These are phyloP conservation scores for Leccinellum albellum DNA, from an alignment of 768 basidiomycete species.

Conservation along the genomic window DNA sequence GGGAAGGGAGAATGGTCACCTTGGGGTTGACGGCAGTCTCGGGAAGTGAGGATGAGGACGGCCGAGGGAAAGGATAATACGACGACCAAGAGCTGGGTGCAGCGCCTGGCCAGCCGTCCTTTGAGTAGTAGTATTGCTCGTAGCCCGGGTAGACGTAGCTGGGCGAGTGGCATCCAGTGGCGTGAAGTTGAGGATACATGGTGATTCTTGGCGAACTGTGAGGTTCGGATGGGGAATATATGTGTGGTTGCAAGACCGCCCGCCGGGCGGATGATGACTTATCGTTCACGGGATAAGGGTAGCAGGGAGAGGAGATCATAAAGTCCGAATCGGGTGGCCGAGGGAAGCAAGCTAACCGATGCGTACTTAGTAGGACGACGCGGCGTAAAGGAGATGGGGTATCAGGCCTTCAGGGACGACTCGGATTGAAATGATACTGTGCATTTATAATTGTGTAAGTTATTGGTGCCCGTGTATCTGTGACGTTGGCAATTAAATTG, in stretches of 20 bases:
- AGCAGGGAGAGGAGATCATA: constrained; percentile 31
- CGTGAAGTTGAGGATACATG: constrained; percentile 29
- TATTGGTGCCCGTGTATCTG: constrained; percentile 16
- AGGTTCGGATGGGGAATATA: constrained; percentile 30
- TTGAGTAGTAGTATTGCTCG: constrained; percentile 21
- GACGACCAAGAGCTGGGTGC: constrained; percentile 20
- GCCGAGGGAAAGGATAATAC: constrained; percentile 11
- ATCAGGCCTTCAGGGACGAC: constrained; percentile 29
- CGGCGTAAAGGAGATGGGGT: constrained; percentile 20
- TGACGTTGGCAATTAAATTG: constrained; percentile 30
- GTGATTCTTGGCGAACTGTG: constrained; percentile 14
- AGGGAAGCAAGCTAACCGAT: constrained; percentile 19
- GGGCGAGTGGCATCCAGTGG: constrained; percentile 18
- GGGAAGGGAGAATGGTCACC: constrained; percentile 24
- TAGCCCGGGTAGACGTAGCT: constrained; percentile 21
- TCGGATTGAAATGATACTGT: constrained; percentile 17
- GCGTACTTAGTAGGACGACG: constrained; percentile 10
- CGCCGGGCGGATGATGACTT: constrained; percentile 22
- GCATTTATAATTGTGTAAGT: constrained; percentile 25
- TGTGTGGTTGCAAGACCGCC: constrained; percentile 25
- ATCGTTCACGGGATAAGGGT: constrained; percentile 25
- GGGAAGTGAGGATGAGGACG: constrained; percentile 16
- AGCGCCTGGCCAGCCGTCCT: constrained; percentile 15
- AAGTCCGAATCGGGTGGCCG: constrained; percentile 20
- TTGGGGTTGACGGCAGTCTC: constrained; percentile 26